Conservation (phyloP, 768 basidiomycete genomes). For the Tylopilus rubrobrunneus region DNA sequence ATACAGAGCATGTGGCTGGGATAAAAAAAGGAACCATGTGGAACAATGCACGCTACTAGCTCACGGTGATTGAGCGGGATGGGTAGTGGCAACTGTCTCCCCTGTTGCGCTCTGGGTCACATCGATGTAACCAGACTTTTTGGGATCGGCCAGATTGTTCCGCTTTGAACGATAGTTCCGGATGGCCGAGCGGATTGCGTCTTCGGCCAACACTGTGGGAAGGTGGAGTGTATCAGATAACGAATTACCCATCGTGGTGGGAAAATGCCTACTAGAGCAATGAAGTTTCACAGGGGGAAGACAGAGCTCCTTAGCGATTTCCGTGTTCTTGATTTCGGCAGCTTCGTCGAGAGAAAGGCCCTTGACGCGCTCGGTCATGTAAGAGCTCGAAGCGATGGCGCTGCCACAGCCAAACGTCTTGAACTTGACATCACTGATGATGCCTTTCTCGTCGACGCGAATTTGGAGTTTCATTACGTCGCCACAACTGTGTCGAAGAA, state of each 20-base stretch:
- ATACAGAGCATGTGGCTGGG: neutral
- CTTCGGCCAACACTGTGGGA: slow-evolving; percentile 85
- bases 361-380: slow-evolving; percentile 98
- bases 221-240: slow-evolving; percentile 21
- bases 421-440: slow-evolving; percentile 99
- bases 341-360: slow-evolving; percentile 93
- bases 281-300: slow-evolving; percentile 95
- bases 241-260: slow-evolving; percentile 4
- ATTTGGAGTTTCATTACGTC: slow-evolving; percentile 99
- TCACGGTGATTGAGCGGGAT: slow-evolving; percentile 37
- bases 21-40: neutral
- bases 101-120: slow-evolving; percentile 58
- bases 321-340: slow-evolving; percentile 96
- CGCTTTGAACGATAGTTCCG: slow-evolving; percentile 93
- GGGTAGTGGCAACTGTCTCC: slow-evolving; percentile 50
- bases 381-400: slow-evolving; percentile 95
- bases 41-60: neutral
- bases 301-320: slow-evolving; percentile 96
- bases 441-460: slow-evolving; percentile 88
- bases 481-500: slow-evolving; percentile 61
- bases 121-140: slow-evolving; percentile 65
- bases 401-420: slow-evolving; percentile 99
- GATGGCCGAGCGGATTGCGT: slow-evolving; percentile 98
- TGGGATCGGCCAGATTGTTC: slow-evolving; percentile 43
- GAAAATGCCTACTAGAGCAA: slow-evolving; percentile 74